These are phyloP conservation scores for Rhynchosporium secalis DNA, from an alignment of 2,329 filamentous ascomycete species.

Conservation along the genomic window DNA sequence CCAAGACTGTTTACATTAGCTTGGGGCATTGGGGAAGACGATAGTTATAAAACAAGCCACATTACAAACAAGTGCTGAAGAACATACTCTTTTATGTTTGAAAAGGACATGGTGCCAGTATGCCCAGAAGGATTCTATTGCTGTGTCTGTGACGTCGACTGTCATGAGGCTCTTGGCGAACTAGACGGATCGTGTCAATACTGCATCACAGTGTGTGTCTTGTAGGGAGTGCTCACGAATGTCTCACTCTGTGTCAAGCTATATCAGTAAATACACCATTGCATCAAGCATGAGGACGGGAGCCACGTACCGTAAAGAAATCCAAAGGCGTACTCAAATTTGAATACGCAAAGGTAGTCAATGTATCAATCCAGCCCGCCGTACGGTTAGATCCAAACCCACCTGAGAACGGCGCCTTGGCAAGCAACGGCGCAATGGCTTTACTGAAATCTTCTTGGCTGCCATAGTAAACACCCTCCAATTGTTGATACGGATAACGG, in stretches of 20 bases:
- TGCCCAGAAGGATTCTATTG: conserved; percentile 20
- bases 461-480: conserved; percentile 26
- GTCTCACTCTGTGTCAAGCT: conserved; percentile 21
- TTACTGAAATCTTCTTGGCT: conserved; percentile 20
- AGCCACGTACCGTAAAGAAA: conserved; percentile 23
- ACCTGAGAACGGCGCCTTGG: conserved; percentile 16
- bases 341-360: conserved; percentile 26
- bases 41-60: too few species aligned
- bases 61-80: background rate
- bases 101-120: conserved; percentile 19
- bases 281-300: too few species aligned
- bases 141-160: conserved; percentile 17
- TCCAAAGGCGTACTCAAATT: conserved; percentile 20
- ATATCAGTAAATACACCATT: background rate
- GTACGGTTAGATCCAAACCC: conserved; percentile 11
- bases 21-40: too few species aligned
- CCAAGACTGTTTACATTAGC: conserved; percentile 22
- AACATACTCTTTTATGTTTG: conserved; percentile 7
- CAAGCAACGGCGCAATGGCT: conserved; percentile 20
- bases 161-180: conserved; percentile 31
- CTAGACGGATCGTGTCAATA: conserved; percentile 7
- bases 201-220: background rate
- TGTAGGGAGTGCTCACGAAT: conserved; percentile 19
- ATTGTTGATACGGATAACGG: background rate
- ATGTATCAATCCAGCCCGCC: conserved; percentile 23